These are phyloP conservation scores for Litsea cubeba DNA, from an alignment of 164 flowering plant genomes.

Conservation along the genomic window DNA sequence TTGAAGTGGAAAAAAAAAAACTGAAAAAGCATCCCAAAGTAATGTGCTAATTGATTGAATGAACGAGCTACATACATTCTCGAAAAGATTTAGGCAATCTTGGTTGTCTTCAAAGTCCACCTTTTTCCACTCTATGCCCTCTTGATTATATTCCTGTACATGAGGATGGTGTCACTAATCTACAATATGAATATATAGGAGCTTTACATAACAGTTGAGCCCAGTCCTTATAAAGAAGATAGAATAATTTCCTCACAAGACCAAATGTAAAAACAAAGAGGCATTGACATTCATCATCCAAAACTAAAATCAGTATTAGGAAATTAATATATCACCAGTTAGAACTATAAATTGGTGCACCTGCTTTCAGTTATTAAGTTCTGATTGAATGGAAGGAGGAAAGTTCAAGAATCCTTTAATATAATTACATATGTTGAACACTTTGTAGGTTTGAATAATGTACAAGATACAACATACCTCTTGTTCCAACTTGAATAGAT, in stretches of 20 bases:
- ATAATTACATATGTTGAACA: too few species aligned
- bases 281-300: background rate
- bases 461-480: constrained; percentile 47
- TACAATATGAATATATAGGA: background rate
- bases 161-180: background rate
- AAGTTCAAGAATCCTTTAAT: too few species aligned
- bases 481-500: constrained; percentile 94
- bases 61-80: constrained; percentile 52
- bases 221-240: background rate
- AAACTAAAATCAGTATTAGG: background rate
- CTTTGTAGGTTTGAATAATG: background rate
- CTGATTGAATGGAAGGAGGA: too few species aligned
- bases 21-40: background rate
- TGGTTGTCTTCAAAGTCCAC: constrained; percentile 99
- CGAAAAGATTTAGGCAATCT: constrained; percentile 88
- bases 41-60: background rate
- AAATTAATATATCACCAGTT: too few species aligned
- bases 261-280: background rate
- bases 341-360: too few species aligned
- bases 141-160: constrained; percentile 86
- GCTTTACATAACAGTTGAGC: background rate
- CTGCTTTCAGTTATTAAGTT: too few species aligned
- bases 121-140: constrained; percentile 97
- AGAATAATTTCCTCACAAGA: background rate
- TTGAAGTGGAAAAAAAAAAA: background rate